A percentile compares a stretch with the other conserved stretches of the same genome.
Conservation (phyloP, 352 stramenopile genomes). For the Pythium aquatile region DNA sequence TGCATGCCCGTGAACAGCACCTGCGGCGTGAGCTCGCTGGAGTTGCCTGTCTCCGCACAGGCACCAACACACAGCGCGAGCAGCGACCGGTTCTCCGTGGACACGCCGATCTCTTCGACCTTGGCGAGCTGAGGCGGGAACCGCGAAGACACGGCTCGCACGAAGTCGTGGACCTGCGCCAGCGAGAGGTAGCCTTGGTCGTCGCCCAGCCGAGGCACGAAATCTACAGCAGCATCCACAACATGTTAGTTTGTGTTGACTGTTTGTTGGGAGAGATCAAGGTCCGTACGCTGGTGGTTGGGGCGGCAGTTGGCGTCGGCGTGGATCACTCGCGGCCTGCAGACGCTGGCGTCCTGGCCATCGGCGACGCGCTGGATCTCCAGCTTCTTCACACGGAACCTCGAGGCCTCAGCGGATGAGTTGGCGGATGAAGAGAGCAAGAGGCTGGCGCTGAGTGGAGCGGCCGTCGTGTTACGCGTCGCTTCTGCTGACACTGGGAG, state of each 20-base stretch:
- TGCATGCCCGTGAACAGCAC: conserved; percentile 83
- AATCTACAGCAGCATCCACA: conserved; percentile 2
- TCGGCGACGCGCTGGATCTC: conserved; percentile 20
- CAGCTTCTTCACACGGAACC: conserved; percentile 23
- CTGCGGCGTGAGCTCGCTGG: conserved; percentile 36
- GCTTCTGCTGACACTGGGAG: too few relatives aligned
- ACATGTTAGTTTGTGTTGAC: too few relatives aligned
- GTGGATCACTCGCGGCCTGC: conserved; percentile 11
- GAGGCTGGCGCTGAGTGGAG: conserved; percentile 1
- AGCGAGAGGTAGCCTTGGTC: conserved; percentile 66
- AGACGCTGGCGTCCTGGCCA: conserved; percentile 11
- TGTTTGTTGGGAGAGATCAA: too few relatives aligned
- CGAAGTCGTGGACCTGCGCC: conserved; percentile 53
- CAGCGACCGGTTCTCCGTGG: conserved; percentile 56
- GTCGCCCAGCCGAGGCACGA: conserved; percentile 48
- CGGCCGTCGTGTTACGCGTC: too few relatives aligned
- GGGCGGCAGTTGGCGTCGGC: conserved; percentile 22
- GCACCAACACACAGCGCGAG: conserved; percentile 68
- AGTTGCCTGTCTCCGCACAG: conserved; percentile 24
- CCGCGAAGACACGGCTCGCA: conserved; percentile 33
- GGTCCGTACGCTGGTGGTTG: conserved; percentile 17
- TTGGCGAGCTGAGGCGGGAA: conserved; percentile 45
- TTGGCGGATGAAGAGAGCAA: not conserved
- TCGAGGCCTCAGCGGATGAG: not conserved
- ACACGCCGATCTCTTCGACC: conserved; percentile 57